Percentiles rank a stretch among this genome's conserved stretches.
These are phyloP conservation scores for Xylaria bambusicola DNA, from an alignment of 495 filamentous ascomycete species.

Conservation along the genomic window DNA sequence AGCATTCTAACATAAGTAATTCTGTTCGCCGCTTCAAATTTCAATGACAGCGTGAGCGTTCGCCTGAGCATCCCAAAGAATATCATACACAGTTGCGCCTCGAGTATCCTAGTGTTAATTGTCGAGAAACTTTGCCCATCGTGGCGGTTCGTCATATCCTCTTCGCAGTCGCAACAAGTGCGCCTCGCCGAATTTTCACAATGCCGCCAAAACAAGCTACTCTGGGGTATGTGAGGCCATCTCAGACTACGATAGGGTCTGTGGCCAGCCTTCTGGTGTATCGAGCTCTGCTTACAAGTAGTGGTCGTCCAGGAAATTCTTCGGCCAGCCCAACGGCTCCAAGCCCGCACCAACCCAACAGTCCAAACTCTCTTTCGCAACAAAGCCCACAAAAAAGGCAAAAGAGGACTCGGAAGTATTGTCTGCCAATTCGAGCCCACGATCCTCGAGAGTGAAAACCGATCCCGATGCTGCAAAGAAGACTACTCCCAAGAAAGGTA, in stretches of 20 bases:
- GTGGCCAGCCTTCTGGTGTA: slow-evolving; percentile 37
- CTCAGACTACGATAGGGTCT: slow-evolving; percentile 83
- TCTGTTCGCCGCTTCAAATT: not conserved
- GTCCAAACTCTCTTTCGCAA: slow-evolving; percentile 69
- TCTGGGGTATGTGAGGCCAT: slow-evolving; percentile 84
- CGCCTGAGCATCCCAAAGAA: too few species aligned
- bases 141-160: slow-evolving; percentile 28
- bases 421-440: slow-evolving; percentile 13
- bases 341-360: slow-evolving; percentile 65
- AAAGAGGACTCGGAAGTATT: slow-evolving; percentile 35
- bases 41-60: not conserved
- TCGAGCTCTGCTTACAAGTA: slow-evolving; percentile 14
- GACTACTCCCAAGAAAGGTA: slow-evolving; percentile 34
- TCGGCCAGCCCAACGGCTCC: slow-evolving; percentile 57
- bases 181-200: slow-evolving; percentile 30
- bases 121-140: slow-evolving; percentile 3
- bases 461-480: slow-evolving; percentile 33
- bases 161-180: slow-evolving; percentile 24
- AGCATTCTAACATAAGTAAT: not conserved
- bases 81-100: not conserved
- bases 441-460: slow-evolving; percentile 27
- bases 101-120: not conserved
- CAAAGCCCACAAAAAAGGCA: slow-evolving; percentile 45
- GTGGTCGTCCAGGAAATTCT: slow-evolving; percentile 62
- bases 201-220: slow-evolving; percentile 80